A percentile compares a stretch with the other conserved stretches of the same genome.
These are phyloP conservation scores for Trypanosoma vivax DNA, from an alignment of 208 protist species.

Conservation along the genomic window DNA sequence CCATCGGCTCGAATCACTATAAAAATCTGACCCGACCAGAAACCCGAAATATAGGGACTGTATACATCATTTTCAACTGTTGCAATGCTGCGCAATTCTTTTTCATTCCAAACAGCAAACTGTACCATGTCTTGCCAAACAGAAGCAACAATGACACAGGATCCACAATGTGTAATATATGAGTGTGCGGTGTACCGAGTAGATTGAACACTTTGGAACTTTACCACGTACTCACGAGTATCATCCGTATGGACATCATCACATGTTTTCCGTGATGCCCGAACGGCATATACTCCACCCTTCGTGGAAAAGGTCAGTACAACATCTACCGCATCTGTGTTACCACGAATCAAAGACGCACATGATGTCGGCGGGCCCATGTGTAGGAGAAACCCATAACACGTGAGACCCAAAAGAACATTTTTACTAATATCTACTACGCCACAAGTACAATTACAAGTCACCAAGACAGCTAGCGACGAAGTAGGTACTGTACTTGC, in stretches of 20 bases:
- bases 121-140: conserved; percentile 18
- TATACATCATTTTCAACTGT: conserved; percentile 19
- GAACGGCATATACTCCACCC: background rate
- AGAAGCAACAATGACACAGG: conserved; percentile 10
- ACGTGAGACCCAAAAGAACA: conserved; percentile 2
- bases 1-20: conserved; percentile 17
- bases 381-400: conserved; percentile 1
- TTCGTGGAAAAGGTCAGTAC: conserved; percentile 10
- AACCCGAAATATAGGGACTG: conserved; percentile 18
- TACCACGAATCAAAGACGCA: background rate
- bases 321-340: conserved; percentile 8
- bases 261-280: background rate
- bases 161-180: conserved; percentile 11
- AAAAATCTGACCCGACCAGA: conserved; percentile 15
- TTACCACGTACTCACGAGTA: background rate
- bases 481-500: conserved; percentile 4
- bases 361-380: conserved; percentile 4
- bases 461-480: conserved; percentile 16
- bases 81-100: background rate
- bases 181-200: background rate
- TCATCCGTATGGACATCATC: background rate
- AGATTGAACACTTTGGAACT: background rate
- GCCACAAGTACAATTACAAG: conserved; percentile 7
- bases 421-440: conserved; percentile 13
- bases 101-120: conserved; percentile 10